These are phyloP conservation scores for Pilatotrama ljubarskyi DNA, from an alignment of 768 basidiomycete genomes.

Conservation along the genomic window DNA sequence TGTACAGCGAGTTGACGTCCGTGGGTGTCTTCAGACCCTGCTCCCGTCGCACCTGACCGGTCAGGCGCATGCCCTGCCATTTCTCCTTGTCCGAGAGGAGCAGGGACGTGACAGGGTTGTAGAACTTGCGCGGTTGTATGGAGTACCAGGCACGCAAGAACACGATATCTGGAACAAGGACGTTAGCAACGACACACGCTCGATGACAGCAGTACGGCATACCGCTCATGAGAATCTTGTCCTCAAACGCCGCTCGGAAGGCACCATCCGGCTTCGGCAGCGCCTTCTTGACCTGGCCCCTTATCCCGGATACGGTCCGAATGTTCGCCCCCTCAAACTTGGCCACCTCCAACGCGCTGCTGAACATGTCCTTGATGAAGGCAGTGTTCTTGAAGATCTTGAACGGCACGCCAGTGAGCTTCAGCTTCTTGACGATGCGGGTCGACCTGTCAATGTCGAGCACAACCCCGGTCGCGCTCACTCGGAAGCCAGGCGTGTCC, in stretches of 20 bases:
- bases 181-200: no score
- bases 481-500: constrained; percentile 75
- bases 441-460: constrained; percentile 89
- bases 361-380: constrained; percentile 98
- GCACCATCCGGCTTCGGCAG: constrained; percentile 93
- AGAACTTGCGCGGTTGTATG: constrained; percentile 91
- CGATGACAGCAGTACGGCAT: constrained; percentile 32
- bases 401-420: constrained; percentile 91
- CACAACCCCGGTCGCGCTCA: constrained; percentile 93
- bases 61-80: constrained; percentile 96
- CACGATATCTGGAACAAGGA: constrained; percentile 61
- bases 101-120: constrained; percentile 93
- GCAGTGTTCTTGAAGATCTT: constrained; percentile 99
- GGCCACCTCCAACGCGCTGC: constrained; percentile 87
- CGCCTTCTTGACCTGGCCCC: constrained; percentile 97
- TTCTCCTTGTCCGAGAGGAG: constrained; percentile 76
- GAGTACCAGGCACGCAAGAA: constrained; percentile 98
- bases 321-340: constrained; percentile 99
- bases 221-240: constrained; percentile 97
- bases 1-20: constrained; percentile 86
- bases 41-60: constrained; percentile 88
- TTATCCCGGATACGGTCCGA: constrained; percentile 90
- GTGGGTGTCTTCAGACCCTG: constrained; percentile 81
- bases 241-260: constrained; percentile 96
- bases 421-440: constrained; percentile 98